Percentiles rank a stretch among this genome's conserved stretches.
Conservation (phyloP, 139 green algal species). For the Nannochloris sp. region DNA sequence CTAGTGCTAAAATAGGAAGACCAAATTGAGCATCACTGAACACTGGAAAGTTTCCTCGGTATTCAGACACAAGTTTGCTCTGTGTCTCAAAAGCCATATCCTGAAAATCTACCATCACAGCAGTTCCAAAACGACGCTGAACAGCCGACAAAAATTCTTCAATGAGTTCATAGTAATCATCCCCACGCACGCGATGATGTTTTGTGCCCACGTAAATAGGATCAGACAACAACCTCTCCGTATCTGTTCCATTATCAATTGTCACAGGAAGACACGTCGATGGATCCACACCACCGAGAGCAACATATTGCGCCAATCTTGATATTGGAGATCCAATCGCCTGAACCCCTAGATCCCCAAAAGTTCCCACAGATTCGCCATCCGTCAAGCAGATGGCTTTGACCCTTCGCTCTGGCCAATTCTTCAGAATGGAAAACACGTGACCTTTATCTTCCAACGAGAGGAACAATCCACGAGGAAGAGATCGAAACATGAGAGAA, state of each 20-base stretch:
- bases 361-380: constrained; percentile 55
- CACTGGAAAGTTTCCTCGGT: constrained; percentile 59
- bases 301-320: constrained; percentile 66
- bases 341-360: constrained; percentile 72
- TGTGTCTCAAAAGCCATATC: constrained; percentile 67
- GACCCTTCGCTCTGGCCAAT: constrained; percentile 82
- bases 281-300: constrained; percentile 65
- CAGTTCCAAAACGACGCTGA: constrained; percentile 61
- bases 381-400: constrained; percentile 75
- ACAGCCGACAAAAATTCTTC: constrained; percentile 75
- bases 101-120: constrained; percentile 70
- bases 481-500: constrained; percentile 51
- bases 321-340: constrained; percentile 52
- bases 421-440: constrained; percentile 71
- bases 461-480: constrained; percentile 77
- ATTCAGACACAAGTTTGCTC: constrained; percentile 60
- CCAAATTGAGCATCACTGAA: constrained; percentile 65
- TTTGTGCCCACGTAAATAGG: constrained; percentile 50
- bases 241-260: constrained; percentile 65
- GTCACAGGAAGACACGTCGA: constrained; percentile 65
- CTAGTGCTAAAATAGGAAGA: constrained; percentile 57
- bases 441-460: constrained; percentile 60
- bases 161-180: constrained; percentile 71
- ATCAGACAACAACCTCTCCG: constrained; percentile 47
- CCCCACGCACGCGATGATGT: constrained; percentile 47